Percentiles rank a stretch among this genome's conserved stretches.
These are phyloP conservation scores for Isoetes taiwanensis DNA, from an alignment of 75 land plant genomes.

Conservation along the genomic window DNA sequence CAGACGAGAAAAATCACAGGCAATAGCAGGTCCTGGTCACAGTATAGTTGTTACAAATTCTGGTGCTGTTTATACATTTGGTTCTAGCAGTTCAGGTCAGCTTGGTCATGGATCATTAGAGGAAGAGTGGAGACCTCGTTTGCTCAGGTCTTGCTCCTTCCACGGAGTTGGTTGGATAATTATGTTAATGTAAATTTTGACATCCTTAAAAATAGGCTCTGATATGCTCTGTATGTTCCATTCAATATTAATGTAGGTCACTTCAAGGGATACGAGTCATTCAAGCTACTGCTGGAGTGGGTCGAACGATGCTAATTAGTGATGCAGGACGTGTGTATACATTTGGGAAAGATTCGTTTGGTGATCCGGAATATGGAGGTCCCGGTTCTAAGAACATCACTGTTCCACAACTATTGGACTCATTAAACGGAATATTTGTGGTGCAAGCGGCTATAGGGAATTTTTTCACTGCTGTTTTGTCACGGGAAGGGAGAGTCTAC, in stretches of 20 bases:
- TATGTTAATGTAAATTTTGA: too few relatives aligned
- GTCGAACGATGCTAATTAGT: constrained; percentile 71
- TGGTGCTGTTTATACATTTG: constrained; percentile 62
- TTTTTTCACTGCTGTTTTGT: constrained; percentile 78
- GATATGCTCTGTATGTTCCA: too few relatives aligned
- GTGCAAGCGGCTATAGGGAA: constrained; percentile 92
- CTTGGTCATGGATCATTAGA: constrained; percentile 70
- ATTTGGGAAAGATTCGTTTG: constrained; percentile 80
- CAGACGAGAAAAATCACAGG: constrained; percentile 60
- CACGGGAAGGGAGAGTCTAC: constrained; percentile 71
- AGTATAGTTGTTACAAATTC: constrained; percentile 63
- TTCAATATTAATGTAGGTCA: constrained; percentile 34
- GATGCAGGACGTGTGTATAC: constrained; percentile 72
- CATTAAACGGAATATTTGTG: constrained; percentile 62
- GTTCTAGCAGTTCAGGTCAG: constrained; percentile 73
- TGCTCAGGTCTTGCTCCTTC: constrained; percentile 35
- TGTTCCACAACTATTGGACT: constrained; percentile 57
- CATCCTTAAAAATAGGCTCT: too few relatives aligned
- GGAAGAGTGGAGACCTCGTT: constrained; percentile 59
- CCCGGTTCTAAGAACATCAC: constrained; percentile 41
- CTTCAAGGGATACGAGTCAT: constrained; percentile 61
- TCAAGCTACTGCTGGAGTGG: constrained; percentile 73
- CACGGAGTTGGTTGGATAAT: too few relatives aligned
- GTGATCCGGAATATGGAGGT: constrained; percentile 63
- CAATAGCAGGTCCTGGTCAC: constrained; percentile 86